These are phyloP conservation scores for Viola odorata DNA, from an alignment of 345 rosid genomes.

Conservation along the genomic window DNA sequence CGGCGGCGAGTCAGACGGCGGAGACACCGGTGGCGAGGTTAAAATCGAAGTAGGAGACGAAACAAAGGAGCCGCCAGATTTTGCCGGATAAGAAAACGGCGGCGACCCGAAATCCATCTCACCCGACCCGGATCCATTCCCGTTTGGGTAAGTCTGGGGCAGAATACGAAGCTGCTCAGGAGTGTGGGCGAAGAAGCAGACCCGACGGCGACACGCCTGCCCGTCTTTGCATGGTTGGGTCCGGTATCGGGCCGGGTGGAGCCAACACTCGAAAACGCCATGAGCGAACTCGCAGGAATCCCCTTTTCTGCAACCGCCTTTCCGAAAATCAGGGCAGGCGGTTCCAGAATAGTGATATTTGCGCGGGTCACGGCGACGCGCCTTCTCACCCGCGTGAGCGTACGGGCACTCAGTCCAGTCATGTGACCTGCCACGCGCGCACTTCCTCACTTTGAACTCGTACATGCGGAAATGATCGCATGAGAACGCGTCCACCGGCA, in stretches of 20 bases:
- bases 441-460: conserved; percentile 71
- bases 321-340: conserved; percentile 65
- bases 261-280: conserved; percentile 92
- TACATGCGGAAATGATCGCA: conserved; percentile 67
- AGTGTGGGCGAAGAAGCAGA: conserved; percentile 84
- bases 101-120: conserved; percentile 15
- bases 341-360: conserved; percentile 54
- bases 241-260: conserved; percentile 76
- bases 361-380: conserved; percentile 86
- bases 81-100: neutral
- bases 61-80: conserved; percentile 8
- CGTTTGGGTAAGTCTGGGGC: conserved; percentile 12
- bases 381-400: conserved; percentile 88
- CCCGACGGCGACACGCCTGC: conserved; percentile 49
- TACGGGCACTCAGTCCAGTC: conserved; percentile 96
- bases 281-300: conserved; percentile 52
- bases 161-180: conserved; percentile 63
- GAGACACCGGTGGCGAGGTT: conserved; percentile 36
- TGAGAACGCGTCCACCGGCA: conserved; percentile 19
- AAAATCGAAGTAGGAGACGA: conserved; percentile 51
- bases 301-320: conserved; percentile 55
- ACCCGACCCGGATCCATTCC: neutral
- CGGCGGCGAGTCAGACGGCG: conserved; percentile 53
- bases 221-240: conserved; percentile 90
- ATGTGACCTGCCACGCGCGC: conserved; percentile 64